These are phyloP conservation scores for Colletotrichum lupini DNA, from an alignment of 2,329 filamentous ascomycete species.

Conservation along the genomic window DNA sequence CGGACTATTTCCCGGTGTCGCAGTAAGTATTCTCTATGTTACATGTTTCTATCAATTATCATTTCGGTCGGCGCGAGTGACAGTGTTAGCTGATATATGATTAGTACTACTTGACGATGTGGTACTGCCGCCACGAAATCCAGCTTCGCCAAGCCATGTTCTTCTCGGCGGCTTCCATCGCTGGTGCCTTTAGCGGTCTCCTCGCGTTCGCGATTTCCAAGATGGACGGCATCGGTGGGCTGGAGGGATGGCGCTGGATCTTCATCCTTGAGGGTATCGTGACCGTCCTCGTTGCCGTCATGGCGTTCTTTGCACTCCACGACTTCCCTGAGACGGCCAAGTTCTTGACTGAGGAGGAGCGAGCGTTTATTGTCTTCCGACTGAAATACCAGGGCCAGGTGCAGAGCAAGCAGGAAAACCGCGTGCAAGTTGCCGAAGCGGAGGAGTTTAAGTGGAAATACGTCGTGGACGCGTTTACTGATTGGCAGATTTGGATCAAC, in stretches of 20 bases:
- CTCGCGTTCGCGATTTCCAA: slow-evolving; percentile 76
- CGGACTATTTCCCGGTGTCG: slow-evolving; percentile 73
- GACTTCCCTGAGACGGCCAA: slow-evolving; percentile 84
- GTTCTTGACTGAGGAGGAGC: slow-evolving; percentile 79
- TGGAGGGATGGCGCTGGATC: slow-evolving; percentile 73
- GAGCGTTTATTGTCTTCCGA: slow-evolving; percentile 75
- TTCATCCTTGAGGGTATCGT: slow-evolving; percentile 77
- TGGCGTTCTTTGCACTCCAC: slow-evolving; percentile 77
- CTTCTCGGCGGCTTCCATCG: slow-evolving; percentile 84
- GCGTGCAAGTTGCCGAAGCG: slow-evolving; percentile 65
- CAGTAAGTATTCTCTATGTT: slow-evolving; percentile 45
- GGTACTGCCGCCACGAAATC: slow-evolving; percentile 68
- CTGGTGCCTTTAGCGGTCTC: slow-evolving; percentile 81
- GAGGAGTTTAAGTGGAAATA: slow-evolving; percentile 83
- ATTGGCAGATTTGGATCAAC: slow-evolving; percentile 81
- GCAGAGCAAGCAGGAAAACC: slow-evolving; percentile 24
- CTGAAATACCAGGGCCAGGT: slow-evolving; percentile 72
- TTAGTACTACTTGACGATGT: slow-evolving; percentile 66
- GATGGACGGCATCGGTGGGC: slow-evolving; percentile 73
- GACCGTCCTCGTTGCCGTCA: slow-evolving; percentile 74
- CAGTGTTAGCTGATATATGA: slow-evolving; percentile 6
- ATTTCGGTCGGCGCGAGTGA: not conserved
- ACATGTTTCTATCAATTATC: no score
- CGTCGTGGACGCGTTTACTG: slow-evolving; percentile 76
- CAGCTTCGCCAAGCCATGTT: slow-evolving; percentile 75